Conservation (phyloP, 306 rosid genomes). For the Cicer chorassanicum region DNA sequence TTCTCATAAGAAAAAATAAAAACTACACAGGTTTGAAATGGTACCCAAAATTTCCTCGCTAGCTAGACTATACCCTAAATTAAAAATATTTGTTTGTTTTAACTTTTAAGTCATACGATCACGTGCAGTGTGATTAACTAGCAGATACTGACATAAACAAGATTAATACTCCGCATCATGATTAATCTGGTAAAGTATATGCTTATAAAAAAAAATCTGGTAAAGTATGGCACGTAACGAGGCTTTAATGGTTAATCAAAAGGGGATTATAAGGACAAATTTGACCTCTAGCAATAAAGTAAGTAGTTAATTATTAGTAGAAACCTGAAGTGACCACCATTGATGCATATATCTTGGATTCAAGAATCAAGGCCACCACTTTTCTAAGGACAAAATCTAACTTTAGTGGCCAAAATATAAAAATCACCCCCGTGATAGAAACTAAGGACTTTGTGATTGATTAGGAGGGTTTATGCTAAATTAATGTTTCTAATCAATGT, state of each 20-base stretch:
- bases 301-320: background rate
- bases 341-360: slow-evolving; percentile 34
- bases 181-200: slow-evolving; percentile 38
- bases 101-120: slow-evolving; percentile 37
- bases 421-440: slow-evolving; percentile 21
- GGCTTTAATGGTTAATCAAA: slow-evolving; percentile 38
- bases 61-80: background rate
- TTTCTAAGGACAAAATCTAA: slow-evolving; percentile 5
- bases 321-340: slow-evolving; percentile 33
- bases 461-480: slow-evolving; percentile 34
- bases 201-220: background rate
- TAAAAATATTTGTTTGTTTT: slow-evolving; percentile 16
- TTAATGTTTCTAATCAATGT: slow-evolving; percentile 30
- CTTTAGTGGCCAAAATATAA: slow-evolving; percentile 20
- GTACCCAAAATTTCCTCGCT: slow-evolving; percentile 39
- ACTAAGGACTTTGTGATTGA: slow-evolving; percentile 39
- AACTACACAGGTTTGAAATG: background rate
- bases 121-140: slow-evolving; percentile 41
- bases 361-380: slow-evolving; percentile 24
- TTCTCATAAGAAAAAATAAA: background rate
- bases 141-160: slow-evolving; percentile 21
- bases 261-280: slow-evolving; percentile 37
- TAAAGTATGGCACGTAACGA: slow-evolving; percentile 36
- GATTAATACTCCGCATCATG: slow-evolving; percentile 41
- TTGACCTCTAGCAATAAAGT: slow-evolving; percentile 41